A percentile compares a stretch with the other conserved stretches of the same genome.
Evolutionary conservation across 371 early-diverging fungal genomes (phyloP).

Genomic region (Rhizopus stolonifer): DNA sequence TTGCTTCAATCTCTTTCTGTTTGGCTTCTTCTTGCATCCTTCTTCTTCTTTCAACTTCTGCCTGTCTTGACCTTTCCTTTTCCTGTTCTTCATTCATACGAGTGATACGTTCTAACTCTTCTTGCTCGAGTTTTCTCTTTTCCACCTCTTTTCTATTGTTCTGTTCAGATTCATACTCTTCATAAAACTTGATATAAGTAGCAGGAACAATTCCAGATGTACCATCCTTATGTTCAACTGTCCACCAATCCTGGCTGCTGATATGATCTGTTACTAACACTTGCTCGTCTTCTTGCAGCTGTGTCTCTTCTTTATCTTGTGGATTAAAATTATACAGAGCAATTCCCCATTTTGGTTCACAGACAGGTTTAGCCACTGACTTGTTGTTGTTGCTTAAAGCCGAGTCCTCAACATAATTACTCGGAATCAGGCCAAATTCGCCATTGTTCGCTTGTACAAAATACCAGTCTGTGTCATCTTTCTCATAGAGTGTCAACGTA

Average conservation of each 20-base stretch:
- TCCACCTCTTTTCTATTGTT: slow-evolving; percentile 6
- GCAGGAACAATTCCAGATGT: slow-evolving; percentile 57
- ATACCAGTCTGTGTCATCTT: slow-evolving; percentile 81
- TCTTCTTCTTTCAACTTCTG: slow-evolving; percentile 26
- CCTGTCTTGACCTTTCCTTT: slow-evolving; percentile 22
- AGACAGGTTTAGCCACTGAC: slow-evolving; percentile 3
- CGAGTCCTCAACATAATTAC: slow-evolving; percentile 70
- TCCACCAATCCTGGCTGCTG: slow-evolving; percentile 76
- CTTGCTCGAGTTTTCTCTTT: slow-evolving; percentile 14
- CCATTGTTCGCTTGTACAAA: slow-evolving; percentile 57
- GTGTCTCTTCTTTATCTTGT: slow-evolving; percentile 71
- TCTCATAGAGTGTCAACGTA: slow-evolving; percentile 63
- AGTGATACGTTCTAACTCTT: slow-evolving; percentile 26
- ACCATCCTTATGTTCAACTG: slow-evolving; percentile 35
- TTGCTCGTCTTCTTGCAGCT: slow-evolving; percentile 69
- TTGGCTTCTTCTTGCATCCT: slow-evolving; percentile 30
- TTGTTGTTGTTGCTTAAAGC: slow-evolving; percentile 4
- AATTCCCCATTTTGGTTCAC: slow-evolving; percentile 58
- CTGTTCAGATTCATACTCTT: slow-evolving; percentile 24
- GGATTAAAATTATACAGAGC: slow-evolving; percentile 78
- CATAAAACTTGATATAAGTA: slow-evolving; percentile 48
- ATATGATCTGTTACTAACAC: slow-evolving; percentile 69
- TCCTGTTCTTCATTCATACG: slow-evolving; percentile 24
- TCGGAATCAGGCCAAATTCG: slow-evolving; percentile 70
- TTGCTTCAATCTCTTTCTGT: slow-evolving; percentile 20